These are phyloP conservation scores for Tarenaya hassleriana DNA, from an alignment of 345 rosid species.

Conservation along the genomic window DNA sequence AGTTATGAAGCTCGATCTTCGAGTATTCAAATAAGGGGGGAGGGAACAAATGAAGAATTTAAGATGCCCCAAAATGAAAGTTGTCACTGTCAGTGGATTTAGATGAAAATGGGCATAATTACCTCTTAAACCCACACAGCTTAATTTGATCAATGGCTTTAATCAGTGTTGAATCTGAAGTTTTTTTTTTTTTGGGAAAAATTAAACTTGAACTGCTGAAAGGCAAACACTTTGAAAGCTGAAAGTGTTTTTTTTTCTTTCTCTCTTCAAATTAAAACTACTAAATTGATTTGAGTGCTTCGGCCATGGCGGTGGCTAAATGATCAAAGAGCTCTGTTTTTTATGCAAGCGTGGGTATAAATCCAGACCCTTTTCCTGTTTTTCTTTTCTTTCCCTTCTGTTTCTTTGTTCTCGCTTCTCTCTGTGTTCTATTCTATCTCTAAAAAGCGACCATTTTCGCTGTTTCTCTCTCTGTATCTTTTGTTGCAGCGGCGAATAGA, in stretches of 20 bases:
- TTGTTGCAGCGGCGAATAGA: slow-evolving; percentile 30
- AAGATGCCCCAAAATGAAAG: slow-evolving; percentile 34
- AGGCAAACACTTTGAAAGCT: slow-evolving; percentile 5
- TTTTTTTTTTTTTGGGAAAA: too few relatives aligned
- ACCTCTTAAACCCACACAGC: slow-evolving; percentile 16
- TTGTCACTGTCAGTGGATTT: slow-evolving; percentile 66
- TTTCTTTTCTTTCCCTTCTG: slow-evolving; percentile 15
- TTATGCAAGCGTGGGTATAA: slow-evolving; percentile 98
- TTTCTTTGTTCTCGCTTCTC: slow-evolving; percentile 31
- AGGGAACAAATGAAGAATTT: slow-evolving; percentile 17
- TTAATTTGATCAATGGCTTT: slow-evolving; percentile 4
- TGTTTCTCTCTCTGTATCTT: slow-evolving; percentile 25
- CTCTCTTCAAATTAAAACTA: background rate
- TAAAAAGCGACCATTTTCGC: slow-evolving; percentile 30
- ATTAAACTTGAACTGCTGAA: too few relatives aligned
- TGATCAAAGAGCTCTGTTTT: slow-evolving; percentile 81
- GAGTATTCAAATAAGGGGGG: slow-evolving; percentile 21
- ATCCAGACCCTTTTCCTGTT: slow-evolving; percentile 47
- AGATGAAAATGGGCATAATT: slow-evolving; percentile 34
- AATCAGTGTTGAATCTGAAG: slow-evolving; percentile 9
- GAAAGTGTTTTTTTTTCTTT: background rate
- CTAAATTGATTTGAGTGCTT: slow-evolving; percentile 39
- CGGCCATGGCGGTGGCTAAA: slow-evolving; percentile 88
- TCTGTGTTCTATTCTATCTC: slow-evolving; percentile 15
- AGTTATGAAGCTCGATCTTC: slow-evolving; percentile 37